These are phyloP conservation scores for Abortiporus biennis DNA, from an alignment of 1,284 basidiomycete genomes.

Conservation along the genomic window DNA sequence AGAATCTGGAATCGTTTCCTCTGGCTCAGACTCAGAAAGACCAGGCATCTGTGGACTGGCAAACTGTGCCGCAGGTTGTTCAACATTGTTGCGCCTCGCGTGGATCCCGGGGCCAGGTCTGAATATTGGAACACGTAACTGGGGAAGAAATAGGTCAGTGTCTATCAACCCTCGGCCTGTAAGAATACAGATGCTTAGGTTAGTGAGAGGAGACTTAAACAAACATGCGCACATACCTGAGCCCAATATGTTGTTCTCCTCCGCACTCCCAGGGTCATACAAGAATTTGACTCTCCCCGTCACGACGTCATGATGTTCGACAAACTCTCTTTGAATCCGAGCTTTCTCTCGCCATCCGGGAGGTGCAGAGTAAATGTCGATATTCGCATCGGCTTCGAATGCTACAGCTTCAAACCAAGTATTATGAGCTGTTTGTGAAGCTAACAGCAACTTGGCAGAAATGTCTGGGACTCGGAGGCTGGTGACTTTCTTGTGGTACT, in stretches of 20 bases:
- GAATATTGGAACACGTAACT: constrained; percentile 34
- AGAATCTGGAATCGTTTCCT: constrained; percentile 51
- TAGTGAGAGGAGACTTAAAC: not conserved
- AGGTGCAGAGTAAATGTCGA: constrained; percentile 71
- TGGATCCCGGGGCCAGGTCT: not conserved
- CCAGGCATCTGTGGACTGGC: constrained; percentile 1
- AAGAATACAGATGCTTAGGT: not conserved
- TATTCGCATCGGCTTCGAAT: constrained; percentile 44
- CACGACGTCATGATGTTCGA: constrained; percentile 63
- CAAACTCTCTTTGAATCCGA: constrained; percentile 55
- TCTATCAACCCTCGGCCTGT: constrained; percentile 32
- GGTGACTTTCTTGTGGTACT: constrained; percentile 53
- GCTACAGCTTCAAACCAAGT: constrained; percentile 70
- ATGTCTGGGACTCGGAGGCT: constrained; percentile 49
- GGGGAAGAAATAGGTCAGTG: constrained; percentile 53
- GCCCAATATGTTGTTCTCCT: constrained; percentile 8
- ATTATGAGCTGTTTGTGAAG: constrained; percentile 29
- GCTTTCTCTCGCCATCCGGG: constrained; percentile 49
- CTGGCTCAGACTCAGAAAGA: constrained; percentile 62
- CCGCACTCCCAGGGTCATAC: constrained; percentile 27
- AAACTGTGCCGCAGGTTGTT: not conserved
- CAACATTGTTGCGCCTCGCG: not conserved
- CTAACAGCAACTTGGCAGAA: constrained; percentile 39
- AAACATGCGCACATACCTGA: not conserved
- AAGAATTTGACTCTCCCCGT: constrained; percentile 63